These are phyloP conservation scores for Fusarium odoratissimum DNA, from an alignment of 2,329 filamentous ascomycete species.

Conservation along the genomic window DNA sequence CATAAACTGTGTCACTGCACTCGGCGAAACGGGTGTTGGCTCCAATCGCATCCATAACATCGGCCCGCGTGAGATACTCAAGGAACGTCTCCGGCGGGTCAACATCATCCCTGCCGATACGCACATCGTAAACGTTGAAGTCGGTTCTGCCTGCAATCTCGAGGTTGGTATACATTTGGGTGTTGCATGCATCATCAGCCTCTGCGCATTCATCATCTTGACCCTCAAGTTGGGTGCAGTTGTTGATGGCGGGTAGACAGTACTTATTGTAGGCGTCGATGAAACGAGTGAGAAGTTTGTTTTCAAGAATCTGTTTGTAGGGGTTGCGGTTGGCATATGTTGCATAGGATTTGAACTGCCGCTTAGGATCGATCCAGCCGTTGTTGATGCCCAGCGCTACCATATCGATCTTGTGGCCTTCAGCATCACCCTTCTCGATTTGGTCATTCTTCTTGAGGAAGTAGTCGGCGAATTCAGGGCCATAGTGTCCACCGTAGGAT, in stretches of 20 bases:
- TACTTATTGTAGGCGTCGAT: constrained; percentile 47
- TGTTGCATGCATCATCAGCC: constrained; percentile 44
- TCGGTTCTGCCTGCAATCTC: constrained; percentile 42
- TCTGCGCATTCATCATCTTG: constrained; percentile 44
- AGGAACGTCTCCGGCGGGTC: constrained; percentile 42
- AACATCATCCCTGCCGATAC: constrained; percentile 44
- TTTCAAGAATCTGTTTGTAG: constrained; percentile 46
- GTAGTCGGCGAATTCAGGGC: constrained; percentile 65
- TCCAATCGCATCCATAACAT: constrained; percentile 43
- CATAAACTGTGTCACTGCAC: constrained; percentile 41
- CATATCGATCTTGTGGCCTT: constrained; percentile 59
- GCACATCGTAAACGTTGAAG: constrained; percentile 62
- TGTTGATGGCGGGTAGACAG: constrained; percentile 37
- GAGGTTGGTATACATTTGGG: constrained; percentile 44
- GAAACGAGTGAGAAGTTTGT: constrained; percentile 34
- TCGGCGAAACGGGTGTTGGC: constrained; percentile 41
- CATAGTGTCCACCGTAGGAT: constrained; percentile 69
- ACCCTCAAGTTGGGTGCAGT: constrained; percentile 39
- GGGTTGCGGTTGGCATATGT: constrained; percentile 50
- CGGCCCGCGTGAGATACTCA: constrained; percentile 39
- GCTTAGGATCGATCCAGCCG: constrained; percentile 62
- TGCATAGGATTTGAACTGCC: constrained; percentile 50
- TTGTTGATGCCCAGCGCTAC: constrained; percentile 68
- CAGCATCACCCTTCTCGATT: constrained; percentile 57
- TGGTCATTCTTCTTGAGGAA: constrained; percentile 67